Evolutionary conservation across 352 stramenopile genomes (phyloP), one percentile per base, ranked within the genome.

Genomic region (Peronospora tabacina): DNA sequence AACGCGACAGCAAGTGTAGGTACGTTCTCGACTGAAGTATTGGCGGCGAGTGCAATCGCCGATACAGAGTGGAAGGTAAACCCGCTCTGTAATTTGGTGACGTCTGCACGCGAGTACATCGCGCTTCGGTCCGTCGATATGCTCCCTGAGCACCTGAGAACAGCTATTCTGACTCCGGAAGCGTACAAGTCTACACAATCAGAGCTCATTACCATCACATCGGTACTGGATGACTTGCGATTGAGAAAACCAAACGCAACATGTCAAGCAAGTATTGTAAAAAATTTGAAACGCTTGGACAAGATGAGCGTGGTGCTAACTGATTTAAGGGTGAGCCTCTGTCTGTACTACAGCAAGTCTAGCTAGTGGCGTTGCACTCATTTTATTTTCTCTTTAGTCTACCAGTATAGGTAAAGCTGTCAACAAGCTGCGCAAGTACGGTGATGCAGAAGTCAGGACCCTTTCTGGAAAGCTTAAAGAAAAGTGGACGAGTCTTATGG

Each of bases 361-460:
- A 34, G 17, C n/a, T 30, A 41, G 16, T 35, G 16, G n/a, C 11
- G 26, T 26, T 33, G 42, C 41, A 50, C 35, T 63, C 40, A 62
- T 10, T 40, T 35, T 3, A 37, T 40, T 13, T 44, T 0, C 2
- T 35, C 20, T 56, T 19, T 40, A 90, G 79, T 78, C 75, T 10
- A 94, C 83, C 2, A 90, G 80, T 38, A 90, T 94, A 40, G 81
- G 81, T 10, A 91, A 92, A 62, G 69, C 72, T 36, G 71, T 94
- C 2, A 89, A 90, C 63, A 90, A 89, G 51, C 60, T 94, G 15
- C 75, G 80, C 15, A 94, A 92, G 49, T 70, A 94, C 40, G 66
- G 79, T 8, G 49, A 88, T 37, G 17, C 47, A n/a, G 62, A 75
- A 12, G 55, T 91, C 16, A 72, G 76, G 20, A 22, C 37, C 6